These are phyloP conservation scores for Spironucleus salmonicida DNA, from an alignment of 208 protist genomes.

Conservation along the genomic window DNA sequence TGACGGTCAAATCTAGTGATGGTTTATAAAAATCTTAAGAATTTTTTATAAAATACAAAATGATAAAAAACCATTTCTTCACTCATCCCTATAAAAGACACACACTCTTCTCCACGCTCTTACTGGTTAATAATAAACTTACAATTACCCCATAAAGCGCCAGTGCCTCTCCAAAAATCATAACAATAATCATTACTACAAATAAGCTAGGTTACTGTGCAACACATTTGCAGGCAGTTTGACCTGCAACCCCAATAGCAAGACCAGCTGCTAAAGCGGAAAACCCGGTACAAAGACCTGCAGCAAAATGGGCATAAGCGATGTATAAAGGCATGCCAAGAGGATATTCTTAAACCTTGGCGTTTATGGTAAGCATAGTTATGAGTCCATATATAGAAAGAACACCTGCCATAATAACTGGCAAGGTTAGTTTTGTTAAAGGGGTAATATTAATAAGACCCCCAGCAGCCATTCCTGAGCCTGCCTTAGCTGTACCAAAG, in stretches of 20 bases:
- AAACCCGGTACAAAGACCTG: slow-evolving; percentile 32
- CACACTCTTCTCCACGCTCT: not conserved
- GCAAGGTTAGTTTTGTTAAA: slow-evolving; percentile 10
- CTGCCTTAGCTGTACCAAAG: slow-evolving; percentile 20
- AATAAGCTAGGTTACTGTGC: slow-evolving; percentile 32
- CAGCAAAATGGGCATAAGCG: slow-evolving; percentile 33
- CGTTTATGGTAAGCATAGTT: slow-evolving; percentile 11
- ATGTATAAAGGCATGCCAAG: slow-evolving; percentile 18
- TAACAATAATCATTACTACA: slow-evolving; percentile 37
- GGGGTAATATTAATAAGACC: slow-evolving; percentile 2
- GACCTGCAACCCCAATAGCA: slow-evolving; percentile 32
- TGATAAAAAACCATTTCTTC: too few species aligned
- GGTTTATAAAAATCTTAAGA: too few species aligned
- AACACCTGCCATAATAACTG: slow-evolving; percentile 26
- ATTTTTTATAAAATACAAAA: too few species aligned
- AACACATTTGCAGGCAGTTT: slow-evolving; percentile 27
- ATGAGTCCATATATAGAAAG: slow-evolving; percentile 18
- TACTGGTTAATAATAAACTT: slow-evolving; percentile 14
- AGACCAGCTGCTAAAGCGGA: slow-evolving; percentile 30
- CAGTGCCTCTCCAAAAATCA: slow-evolving; percentile 41
- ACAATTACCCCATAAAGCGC: slow-evolving; percentile 38
- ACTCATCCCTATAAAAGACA: too few species aligned
- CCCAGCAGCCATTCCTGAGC: not conserved
- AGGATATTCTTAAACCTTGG: not conserved
- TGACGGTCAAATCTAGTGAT: too few species aligned